Percentiles rank a stretch among this genome's conserved stretches.
Evolutionary conservation across 331 rosid genomes (phyloP).

Genomic region (Pyrus hybrid): DNA sequence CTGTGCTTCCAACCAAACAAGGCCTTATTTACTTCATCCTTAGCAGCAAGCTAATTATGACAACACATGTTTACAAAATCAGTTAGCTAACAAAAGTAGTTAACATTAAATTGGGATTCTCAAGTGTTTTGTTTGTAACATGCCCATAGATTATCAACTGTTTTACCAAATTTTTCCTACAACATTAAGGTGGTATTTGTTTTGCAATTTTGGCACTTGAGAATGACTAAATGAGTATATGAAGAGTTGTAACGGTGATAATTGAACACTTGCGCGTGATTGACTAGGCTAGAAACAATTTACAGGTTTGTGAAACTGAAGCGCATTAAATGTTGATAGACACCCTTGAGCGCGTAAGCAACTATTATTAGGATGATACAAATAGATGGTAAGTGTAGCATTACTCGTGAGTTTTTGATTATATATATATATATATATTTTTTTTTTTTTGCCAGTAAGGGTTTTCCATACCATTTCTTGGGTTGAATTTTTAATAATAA

Average conservation of each 20-base stretch:
- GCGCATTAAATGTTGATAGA: not conserved
- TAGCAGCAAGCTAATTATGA: no score
- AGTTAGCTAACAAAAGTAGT: not conserved
- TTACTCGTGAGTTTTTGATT: no score
- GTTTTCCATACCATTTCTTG: not conserved
- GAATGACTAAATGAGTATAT: not conserved
- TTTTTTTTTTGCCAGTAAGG: no score
- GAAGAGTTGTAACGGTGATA: not conserved
- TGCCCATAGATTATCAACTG: not conserved
- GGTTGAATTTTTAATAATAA: not conserved
- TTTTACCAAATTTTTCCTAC: not conserved
- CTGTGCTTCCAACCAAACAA: constrained; percentile 5
- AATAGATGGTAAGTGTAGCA: no score
- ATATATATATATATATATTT: no score
- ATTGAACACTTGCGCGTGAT: not conserved
- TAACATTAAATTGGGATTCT: not conserved
- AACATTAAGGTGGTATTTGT: not conserved
- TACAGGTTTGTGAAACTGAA: not conserved
- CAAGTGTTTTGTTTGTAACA: not conserved
- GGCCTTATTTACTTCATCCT: not conserved
- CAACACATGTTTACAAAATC: not conserved
- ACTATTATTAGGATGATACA: no score
- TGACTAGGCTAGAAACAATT: not conserved
- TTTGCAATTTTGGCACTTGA: not conserved
- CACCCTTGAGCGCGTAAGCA: not conserved